Base-by-base conservation (phyloP, 768 basidiomycete genomes). In the Piloderma croceum region DNA sequence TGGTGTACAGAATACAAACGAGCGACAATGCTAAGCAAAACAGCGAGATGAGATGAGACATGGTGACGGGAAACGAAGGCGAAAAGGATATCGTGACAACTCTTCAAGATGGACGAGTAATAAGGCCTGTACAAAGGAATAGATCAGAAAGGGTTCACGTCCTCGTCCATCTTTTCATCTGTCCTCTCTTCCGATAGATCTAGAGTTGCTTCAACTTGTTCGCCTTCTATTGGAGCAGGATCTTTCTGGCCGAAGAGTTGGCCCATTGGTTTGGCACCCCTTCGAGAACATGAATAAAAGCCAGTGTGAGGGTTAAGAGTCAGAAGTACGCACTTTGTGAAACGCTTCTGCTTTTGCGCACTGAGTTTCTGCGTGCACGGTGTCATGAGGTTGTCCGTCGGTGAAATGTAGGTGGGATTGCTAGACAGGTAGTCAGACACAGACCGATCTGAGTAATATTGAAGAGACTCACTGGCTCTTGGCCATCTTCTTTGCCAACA, bases 351-450 rank as follows among this genome's bases (percentile, higher is more conserved):
- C 74, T 80, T 93, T 3, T 85, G 84, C 13, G 86, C 87, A 36
- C 72, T 84, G 38, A 98, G 74, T 63, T 97, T 98, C 64, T 92
- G 85, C 5, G 92, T 88, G 59, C 80, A 81, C 3, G 94, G 94
- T 3, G 91, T 94, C 73, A 97, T 79, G 63, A 98, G 72, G 58
- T 86, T 89, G 62, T 99, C 94, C 7, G 94, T 96, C 3, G 94
- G 94, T 13, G 94, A 97, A 54, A 93, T 70, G 56, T 78, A 90
- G 24, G 78, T 79, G 17, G 89, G 84, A 60, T 96, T 96, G 60
- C 90, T 91, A 58, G 22, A 12, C 12, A 39, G 17, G 27, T 45
- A 25, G 38, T 17, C 22, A 22, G 50, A 52, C 29, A 43, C 38
- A 40, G 34, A 35, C 31, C 34, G 39, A 45, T 9, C 47, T 47